Conservation (phyloP, 2,329 filamentous ascomycete genomes). For the Colletotrichum brevisporum region DNA sequence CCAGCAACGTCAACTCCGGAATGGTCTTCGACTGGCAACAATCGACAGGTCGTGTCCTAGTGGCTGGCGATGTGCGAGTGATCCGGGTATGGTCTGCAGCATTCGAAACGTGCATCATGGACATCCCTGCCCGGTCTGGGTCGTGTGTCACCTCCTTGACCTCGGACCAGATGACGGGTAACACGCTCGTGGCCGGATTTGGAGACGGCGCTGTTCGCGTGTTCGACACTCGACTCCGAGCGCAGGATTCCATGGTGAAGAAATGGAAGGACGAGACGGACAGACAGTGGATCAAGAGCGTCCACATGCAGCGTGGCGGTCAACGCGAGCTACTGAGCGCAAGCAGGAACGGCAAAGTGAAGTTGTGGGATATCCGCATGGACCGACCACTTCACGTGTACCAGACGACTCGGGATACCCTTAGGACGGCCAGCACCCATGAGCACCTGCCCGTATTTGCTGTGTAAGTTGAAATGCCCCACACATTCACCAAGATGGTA, state of each 20-base stretch:
- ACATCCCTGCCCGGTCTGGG: conserved; percentile 94
- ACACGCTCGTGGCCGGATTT: conserved; percentile 96
- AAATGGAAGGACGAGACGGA: conserved; percentile 93
- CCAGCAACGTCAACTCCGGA: conserved; percentile 93
- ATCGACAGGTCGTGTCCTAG: conserved; percentile 93
- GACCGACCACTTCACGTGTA: conserved; percentile 82
- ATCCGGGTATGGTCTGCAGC: conserved; percentile 97
- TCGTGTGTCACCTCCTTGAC: conserved; percentile 97
- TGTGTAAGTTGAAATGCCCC: conserved; percentile 74
- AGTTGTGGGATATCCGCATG: conserved; percentile 96
- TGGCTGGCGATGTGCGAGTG: conserved; percentile 94
- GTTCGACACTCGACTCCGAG: conserved; percentile 88
- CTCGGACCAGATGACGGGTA: conserved; percentile 97
- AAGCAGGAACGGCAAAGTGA: conserved; percentile 92
- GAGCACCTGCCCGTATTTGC: conserved; percentile 98
- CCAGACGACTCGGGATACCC: conserved; percentile 80
- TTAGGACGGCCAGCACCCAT: conserved; percentile 91
- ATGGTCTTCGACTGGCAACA: conserved; percentile 99
- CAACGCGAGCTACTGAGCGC: conserved; percentile 92
- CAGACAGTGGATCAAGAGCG: conserved; percentile 93
- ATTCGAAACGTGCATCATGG: conserved; percentile 90
- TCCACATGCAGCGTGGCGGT: conserved; percentile 96
- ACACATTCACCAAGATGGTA: conserved; percentile 4
- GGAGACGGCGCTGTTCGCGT: conserved; percentile 95
- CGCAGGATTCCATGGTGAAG: conserved; percentile 92